Conservation (phyloP, 345 rosid genomes). For the Gynandropsis gynandra region DNA sequence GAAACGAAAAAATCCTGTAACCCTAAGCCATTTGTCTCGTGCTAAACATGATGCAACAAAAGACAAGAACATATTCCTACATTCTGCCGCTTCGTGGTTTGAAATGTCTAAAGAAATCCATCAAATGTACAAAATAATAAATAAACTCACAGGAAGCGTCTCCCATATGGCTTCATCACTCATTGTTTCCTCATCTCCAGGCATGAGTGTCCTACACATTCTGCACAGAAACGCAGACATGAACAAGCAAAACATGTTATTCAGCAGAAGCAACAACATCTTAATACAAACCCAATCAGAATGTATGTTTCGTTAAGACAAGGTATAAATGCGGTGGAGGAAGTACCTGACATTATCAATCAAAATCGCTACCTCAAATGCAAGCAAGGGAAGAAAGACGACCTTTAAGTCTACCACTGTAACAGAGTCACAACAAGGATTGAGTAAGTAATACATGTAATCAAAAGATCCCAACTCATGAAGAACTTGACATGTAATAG, state of each 20-base stretch:
- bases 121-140: background rate
- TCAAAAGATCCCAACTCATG: too few species aligned
- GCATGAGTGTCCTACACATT: constrained; percentile 90
- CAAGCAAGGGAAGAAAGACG: constrained; percentile 73
- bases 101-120: background rate
- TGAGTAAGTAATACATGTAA: background rate
- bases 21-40: too few species aligned
- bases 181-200: constrained; percentile 90
- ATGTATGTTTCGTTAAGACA: too few species aligned
- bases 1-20: constrained; percentile 1
- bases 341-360: constrained; percentile 83
- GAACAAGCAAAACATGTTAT: constrained; percentile 3
- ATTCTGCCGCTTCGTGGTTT: background rate
- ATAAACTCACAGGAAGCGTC: constrained; percentile 75
- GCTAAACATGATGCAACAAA: background rate
- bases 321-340: background rate
- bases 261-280: background rate
- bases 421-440: constrained; percentile 22
- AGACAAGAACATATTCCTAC: background rate
- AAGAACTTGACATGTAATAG: too few species aligned
- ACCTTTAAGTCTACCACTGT: constrained; percentile 78
- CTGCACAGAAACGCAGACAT: constrained; percentile 28
- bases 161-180: constrained; percentile 95
- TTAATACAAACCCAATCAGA: background rate
- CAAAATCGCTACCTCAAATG: constrained; percentile 59